Conservation (phyloP, 352 stramenopile species). For the Pythium folliculosum region DNA sequence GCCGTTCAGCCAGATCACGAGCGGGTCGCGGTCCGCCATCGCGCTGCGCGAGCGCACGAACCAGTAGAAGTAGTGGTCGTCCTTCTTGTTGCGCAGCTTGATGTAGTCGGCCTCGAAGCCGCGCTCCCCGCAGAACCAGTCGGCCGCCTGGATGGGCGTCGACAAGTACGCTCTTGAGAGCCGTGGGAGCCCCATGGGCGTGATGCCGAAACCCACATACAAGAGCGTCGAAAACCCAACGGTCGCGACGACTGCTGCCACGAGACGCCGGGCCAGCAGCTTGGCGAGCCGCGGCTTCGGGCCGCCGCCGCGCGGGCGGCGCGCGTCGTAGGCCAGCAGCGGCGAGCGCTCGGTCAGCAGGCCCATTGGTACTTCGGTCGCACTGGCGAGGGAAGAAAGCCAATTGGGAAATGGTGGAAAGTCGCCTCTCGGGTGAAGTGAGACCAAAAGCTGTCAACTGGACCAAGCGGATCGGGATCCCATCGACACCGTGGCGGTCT, state of each 20-base stretch:
- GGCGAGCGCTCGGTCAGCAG: neutral
- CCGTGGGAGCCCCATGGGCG: no score
- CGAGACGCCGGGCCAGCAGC: slow-evolving; percentile 2
- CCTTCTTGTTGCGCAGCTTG: slow-evolving; percentile 19
- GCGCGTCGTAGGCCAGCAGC: neutral
- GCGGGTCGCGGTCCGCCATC: slow-evolving; percentile 25
- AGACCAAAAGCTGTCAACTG: no score
- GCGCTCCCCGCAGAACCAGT: slow-evolving; percentile 33
- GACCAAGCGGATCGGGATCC: no score
- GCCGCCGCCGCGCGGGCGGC: neutral
- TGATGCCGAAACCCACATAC: slow-evolving; percentile 3
- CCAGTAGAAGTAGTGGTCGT: slow-evolving; percentile 64
- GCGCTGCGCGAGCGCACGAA: slow-evolving; percentile 40
- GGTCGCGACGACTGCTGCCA: neutral
- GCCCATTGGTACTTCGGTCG: neutral
- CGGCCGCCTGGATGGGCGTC: neutral
- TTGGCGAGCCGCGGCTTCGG: neutral
- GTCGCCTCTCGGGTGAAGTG: neutral
- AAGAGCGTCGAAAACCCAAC: neutral
- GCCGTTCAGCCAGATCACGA: slow-evolving; percentile 49
- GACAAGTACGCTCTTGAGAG: no score
- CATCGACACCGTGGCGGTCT: no score
- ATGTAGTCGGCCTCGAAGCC: slow-evolving; percentile 41
- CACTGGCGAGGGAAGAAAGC: no score
- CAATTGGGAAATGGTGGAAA: neutral